Evolutionary conservation across 768 basidiomycete species (phyloP).

Genomic region (Leccinum sublutescens): DNA sequence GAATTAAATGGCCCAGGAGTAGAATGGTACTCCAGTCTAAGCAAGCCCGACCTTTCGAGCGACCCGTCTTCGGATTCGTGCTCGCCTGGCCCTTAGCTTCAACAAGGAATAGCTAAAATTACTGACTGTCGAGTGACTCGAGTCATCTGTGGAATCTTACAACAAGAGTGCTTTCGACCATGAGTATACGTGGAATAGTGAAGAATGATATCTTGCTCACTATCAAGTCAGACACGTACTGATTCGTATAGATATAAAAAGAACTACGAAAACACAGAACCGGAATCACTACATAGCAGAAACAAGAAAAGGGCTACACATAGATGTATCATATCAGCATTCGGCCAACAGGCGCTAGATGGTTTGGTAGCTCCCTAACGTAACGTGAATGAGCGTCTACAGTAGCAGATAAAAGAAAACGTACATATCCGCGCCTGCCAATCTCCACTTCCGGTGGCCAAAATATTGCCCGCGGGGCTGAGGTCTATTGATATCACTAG

Average conservation of each 20-base stretch:
- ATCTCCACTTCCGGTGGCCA: slow-evolving; percentile 73
- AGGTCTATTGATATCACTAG: slow-evolving; percentile 73
- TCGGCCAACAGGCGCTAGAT: slow-evolving; percentile 17
- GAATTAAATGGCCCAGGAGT: not conserved
- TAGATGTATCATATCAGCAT: slow-evolving; percentile 18
- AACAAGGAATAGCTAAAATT: not conserved
- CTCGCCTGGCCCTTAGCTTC: not conserved
- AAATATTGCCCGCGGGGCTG: slow-evolving; percentile 54
- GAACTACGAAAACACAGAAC: slow-evolving; percentile 9
- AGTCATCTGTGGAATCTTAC: not conserved
- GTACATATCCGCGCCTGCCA: slow-evolving; percentile 69
- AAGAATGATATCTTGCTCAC: slow-evolving; percentile 7
- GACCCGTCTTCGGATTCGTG: not conserved
- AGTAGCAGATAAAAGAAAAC: slow-evolving; percentile 19
- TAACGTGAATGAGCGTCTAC: slow-evolving; percentile 4
- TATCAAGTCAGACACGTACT: slow-evolving; percentile 8
- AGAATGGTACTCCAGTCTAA: not conserved
- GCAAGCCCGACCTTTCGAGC: not conserved
- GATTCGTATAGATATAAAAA: slow-evolving; percentile 26
- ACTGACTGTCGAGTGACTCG: not conserved
- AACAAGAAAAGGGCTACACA: slow-evolving; percentile 30
- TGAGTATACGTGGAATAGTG: slow-evolving; percentile 4
- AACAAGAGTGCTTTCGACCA: slow-evolving; percentile 5
- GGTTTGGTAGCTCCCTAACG: slow-evolving; percentile 32
- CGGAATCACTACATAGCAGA: slow-evolving; percentile 22